Evolutionary conservation across 139 green algal species (phyloP).

Genomic region (Picochlorum sp.): DNA sequence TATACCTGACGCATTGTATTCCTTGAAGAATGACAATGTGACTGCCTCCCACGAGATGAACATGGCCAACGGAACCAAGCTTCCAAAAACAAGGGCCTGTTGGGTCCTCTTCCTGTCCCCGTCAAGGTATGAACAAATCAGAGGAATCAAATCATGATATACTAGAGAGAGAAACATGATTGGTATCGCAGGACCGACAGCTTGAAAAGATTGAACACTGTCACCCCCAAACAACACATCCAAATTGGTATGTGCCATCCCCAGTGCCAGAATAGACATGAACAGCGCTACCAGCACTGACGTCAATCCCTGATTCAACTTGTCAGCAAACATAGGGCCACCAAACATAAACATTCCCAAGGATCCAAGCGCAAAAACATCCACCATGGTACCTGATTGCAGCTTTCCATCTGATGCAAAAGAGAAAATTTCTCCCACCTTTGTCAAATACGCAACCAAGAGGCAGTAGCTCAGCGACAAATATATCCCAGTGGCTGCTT

Average conservation of each 20-base stretch:
- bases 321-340: slow-evolving; percentile 19
- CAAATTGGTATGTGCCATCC: slow-evolving; percentile 17
- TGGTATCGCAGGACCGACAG: slow-evolving; percentile 33
- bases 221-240: slow-evolving; percentile 13
- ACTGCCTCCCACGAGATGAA: slow-evolving; percentile 61
- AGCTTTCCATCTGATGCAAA: slow-evolving; percentile 7
- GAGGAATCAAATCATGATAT: slow-evolving; percentile 67
- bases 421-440: slow-evolving; percentile 38
- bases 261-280: slow-evolving; percentile 25
- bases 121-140: slow-evolving; percentile 53
- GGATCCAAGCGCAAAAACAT: slow-evolving; percentile 10
- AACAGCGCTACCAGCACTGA: slow-evolving; percentile 34
- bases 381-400: background rate
- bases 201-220: slow-evolving; percentile 11
- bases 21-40: slow-evolving; percentile 25
- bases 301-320: slow-evolving; percentile 33
- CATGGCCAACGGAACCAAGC: slow-evolving; percentile 51
- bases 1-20: background rate
- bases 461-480: slow-evolving; percentile 50
- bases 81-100: slow-evolving; percentile 39
- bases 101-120: slow-evolving; percentile 32
- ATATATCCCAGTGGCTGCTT: slow-evolving; percentile 36
- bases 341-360: slow-evolving; percentile 29
- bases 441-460: slow-evolving; percentile 59
- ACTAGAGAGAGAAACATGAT: slow-evolving; percentile 66